Base-by-base conservation (phyloP, 305 asterid species). In the Rubia occidens region DNA sequence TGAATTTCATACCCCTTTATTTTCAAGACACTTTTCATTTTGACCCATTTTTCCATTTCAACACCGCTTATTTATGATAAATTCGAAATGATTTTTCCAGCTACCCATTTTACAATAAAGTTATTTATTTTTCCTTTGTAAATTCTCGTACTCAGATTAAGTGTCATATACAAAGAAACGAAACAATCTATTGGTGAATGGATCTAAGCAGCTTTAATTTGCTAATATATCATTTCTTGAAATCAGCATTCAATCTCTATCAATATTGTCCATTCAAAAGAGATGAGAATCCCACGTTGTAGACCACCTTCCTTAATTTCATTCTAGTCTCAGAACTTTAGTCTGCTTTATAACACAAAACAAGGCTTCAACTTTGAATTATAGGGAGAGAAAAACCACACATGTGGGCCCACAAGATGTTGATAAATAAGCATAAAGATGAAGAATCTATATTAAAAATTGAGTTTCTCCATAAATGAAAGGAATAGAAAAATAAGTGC, bases 381-480 rank as follows among this genome's bases (percentile, higher is more conserved):
- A 66, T 45, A 17, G 4, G 58, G 68, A 47, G 11, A 66, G 58
- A 29, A 56, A 71, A 69, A 61, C 29, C 26, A 45, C n/a, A 60
- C 26, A 49, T 24, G 76, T 76, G 79, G 76, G 79, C 64, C 73
- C 39, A 20, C 51, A 37, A 63, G 53, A 39, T 53, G 56, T 66
- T 39, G 55, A 70, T 70, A 40, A 71, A 60, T 68, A 58, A 18
- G 29, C 15, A 42, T 7, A 51, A 60, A 76, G 64, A 69, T 66
- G 69, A 47, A 71, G 72, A 35, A 44, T 42, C 21, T 45, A 45
- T 62, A 66, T 44, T 73, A 45, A 73, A 72, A 24, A 44, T 61
- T 66, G 51, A 37, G 49, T 37, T 69, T 20, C 39, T 55, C 49
- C 45, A 26, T 37, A 59, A 58, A 59, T 59, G 20, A 13, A 58